Base-by-base conservation (phyloP, 1,139 yeast species). In the Pichia sp. region DNA sequence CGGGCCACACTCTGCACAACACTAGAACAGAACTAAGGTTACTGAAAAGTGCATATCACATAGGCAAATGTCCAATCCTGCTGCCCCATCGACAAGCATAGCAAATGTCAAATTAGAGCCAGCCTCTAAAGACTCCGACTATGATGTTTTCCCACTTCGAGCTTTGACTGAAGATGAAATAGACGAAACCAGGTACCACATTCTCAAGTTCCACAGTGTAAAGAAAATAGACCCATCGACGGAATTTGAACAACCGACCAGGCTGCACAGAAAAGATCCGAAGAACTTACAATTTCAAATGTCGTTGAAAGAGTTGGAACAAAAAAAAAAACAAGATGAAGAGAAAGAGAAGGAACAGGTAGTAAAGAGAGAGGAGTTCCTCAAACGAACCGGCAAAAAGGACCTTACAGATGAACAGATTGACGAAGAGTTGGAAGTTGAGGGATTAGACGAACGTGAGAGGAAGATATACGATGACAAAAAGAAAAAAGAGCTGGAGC, bases 241-340 rank as follows among this genome's bases (percentile, higher is more conserved):
- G 41, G 84, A 84, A 60, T 92, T 92, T 69, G 84, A 82, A 52
- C 79, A 80, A 57, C 99, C 99, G 0, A 86, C 92, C 16, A 75
- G 97, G 62, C 75, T 92, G 65, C 97, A 90, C 69, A 79, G 98
- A 62, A 90, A 92, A 67, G 98, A 92, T 69, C 97, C 98, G 1
- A 80, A 90, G 63, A 89, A 89, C 67, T 75, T 92, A 68, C 97
- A 89, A 67, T 88, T 87, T 66, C 96, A 89, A 70, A 73, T 88
- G 62, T 85, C 87, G 2, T 67, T 85, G 60, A 75, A 79, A 61
- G 89, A 84, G 61, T 72, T 81, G 54, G 92, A 74, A 64, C 80
- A 73, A 69, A 80, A 76, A 70, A 70, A 75, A 71, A 65, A 77
- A 66, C 70, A 74, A 65, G 64, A 72, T 57, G 64, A 59, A 49